phyloP scores from a whole-genome alignment of 2,329 filamentous ascomycete species.

The Trichophyton benhamiae region DNA sequence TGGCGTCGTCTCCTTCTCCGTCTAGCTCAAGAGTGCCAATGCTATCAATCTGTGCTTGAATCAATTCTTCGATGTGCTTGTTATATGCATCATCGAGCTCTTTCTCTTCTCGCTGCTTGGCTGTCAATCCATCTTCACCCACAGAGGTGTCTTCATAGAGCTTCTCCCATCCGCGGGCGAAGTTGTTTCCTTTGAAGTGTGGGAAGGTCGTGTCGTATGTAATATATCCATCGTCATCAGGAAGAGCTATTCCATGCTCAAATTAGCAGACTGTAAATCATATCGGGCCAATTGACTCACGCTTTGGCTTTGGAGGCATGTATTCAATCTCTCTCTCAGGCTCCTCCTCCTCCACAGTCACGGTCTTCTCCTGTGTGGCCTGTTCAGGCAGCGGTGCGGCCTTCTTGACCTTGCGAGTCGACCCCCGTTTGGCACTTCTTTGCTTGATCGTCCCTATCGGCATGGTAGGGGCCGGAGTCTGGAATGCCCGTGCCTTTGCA shows the following conservation, averaged over 20 bases:
- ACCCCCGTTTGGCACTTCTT: conserved; percentile 49
- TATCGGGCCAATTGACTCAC: conserved; percentile 19
- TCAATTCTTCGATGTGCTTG: conserved; percentile 52
- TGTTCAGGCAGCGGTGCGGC: conserved; percentile 26
- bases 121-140: conserved; percentile 47
- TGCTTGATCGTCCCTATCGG: conserved; percentile 47
- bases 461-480: conserved; percentile 48
- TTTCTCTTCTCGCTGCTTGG: conserved; percentile 57
- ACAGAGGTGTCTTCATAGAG: conserved; percentile 38
- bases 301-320: conserved; percentile 60
- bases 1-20: neutral
- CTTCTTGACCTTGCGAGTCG: conserved; percentile 46
- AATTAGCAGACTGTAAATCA: conserved; percentile 1
- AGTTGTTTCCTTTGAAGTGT: conserved; percentile 42
- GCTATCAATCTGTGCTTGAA: conserved; percentile 53
- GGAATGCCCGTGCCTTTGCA: conserved; percentile 60
- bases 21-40: conserved; percentile 47
- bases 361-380: conserved; percentile 18
- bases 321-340: conserved; percentile 73
- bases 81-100: conserved; percentile 51
- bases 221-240: conserved; percentile 35
- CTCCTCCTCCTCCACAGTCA: conserved; percentile 37
- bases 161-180: conserved; percentile 40
- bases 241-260: conserved; percentile 37
- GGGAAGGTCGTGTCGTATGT: conserved; percentile 39